Base-by-base conservation (phyloP, 2,329 filamentous ascomycete species). In the Alternaria sp. region DNA sequence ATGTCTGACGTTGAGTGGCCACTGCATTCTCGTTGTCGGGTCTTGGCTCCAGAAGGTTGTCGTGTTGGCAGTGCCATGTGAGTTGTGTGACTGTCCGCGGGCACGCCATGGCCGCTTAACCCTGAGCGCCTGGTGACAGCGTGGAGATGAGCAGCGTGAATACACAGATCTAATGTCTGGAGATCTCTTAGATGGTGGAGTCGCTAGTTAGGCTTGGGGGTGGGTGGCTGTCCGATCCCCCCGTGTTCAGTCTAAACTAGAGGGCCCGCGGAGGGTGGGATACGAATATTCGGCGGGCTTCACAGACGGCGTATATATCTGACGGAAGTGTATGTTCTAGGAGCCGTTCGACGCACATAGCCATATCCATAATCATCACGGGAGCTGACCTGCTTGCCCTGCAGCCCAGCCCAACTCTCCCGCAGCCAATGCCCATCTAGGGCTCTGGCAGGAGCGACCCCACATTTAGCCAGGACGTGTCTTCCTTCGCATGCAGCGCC, bases 41-140 rank as follows among this genome's bases (percentile, higher is more conserved):
- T n/a, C 61, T 63, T 63, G 62, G 66, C 57, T 54, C 41, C 11
- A 57, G 54, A 62, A 56, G 57, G 67, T 66, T 66, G 68, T 67
- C 69, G 67, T 67, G 68, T 61, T 71, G 68, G 70, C 67, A 66
- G 62, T 63, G 65, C 69, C 70, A 64, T 64, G 65, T 59, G 63
- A 60, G 60, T 54, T 62, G 65, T 67, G 43, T 52, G 43, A 65
- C 67, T 44, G 53, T 61, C 50, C 34, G 60, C 56, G 63, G 34
- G 61, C 66, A 65, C 55, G 62, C 62, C 43, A 53, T 57, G 63
- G 60, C 65, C 60, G 63, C 67, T 60, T 57, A 57, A 57, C 54
- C 59, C 49, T 62, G 66, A 54, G 58, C 57, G 53, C 51, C 30
- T 41, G 58, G 48, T 54, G 53, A 54, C 62, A 57, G 59, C 56